A percentile compares a stretch with the other conserved stretches of the same genome.
Evolutionary conservation across 108 stramenopile species (phyloP).

Genomic region (Fragilaria crotonensis): DNA sequence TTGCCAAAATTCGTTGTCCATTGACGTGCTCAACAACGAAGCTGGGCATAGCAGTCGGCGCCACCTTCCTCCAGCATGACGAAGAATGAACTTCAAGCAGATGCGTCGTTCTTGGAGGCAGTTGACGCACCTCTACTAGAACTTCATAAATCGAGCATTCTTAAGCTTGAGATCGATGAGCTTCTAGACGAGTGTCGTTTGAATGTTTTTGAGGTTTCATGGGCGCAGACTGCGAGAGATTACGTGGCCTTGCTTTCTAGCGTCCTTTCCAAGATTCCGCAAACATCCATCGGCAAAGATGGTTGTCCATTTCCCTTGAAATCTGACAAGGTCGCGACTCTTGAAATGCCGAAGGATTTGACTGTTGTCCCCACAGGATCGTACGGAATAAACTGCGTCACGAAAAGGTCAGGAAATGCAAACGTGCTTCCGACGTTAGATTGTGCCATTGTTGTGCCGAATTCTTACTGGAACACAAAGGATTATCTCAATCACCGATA

Average conservation of each 20-base stretch:
- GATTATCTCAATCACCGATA: constrained; percentile 72
- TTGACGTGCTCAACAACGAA: too few relatives aligned
- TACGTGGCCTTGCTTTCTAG: constrained; percentile 34
- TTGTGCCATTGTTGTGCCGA: constrained; percentile 44
- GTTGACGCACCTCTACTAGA: constrained; percentile 35
- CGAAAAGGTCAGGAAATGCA: constrained; percentile 65
- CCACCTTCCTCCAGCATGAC: too few relatives aligned
- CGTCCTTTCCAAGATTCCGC: constrained; percentile 6
- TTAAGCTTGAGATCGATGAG: constrained; percentile 59
- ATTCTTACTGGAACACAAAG: constrained; percentile 42
- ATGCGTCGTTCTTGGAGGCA: constrained; percentile 35
- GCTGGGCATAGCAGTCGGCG: too few relatives aligned
- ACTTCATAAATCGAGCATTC: constrained; percentile 59
- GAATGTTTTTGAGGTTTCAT: constrained; percentile 34
- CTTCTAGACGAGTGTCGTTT: constrained; percentile 56
- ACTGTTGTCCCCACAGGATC: constrained; percentile 21
- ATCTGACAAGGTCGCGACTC: constrained; percentile 47
- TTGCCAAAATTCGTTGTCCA: too few relatives aligned
- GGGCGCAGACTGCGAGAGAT: constrained; percentile 35
- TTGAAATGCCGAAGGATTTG: constrained; percentile 13
- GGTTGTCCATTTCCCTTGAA: constrained; percentile 22
- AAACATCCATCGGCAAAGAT: constrained; percentile 2
- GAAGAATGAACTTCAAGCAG: constrained; percentile 9
- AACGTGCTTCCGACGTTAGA: constrained; percentile 62
- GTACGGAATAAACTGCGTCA: constrained; percentile 30